These are phyloP conservation scores for Wallacemonas sp. DNA, from an alignment of 208 protist species.

Conservation along the genomic window DNA sequence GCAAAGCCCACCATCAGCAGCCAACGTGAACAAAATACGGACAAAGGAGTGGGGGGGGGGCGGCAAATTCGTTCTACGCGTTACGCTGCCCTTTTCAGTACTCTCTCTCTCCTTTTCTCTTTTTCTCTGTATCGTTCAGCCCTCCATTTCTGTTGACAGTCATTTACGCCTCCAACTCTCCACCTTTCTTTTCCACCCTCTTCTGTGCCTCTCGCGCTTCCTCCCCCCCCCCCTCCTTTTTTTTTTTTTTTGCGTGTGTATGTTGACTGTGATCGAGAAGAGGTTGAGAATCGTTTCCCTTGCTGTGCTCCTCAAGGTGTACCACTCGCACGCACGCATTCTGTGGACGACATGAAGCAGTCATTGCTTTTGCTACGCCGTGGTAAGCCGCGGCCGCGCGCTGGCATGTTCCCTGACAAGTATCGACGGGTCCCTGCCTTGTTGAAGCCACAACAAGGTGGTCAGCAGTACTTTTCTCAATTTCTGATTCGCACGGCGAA, in stretches of 20 bases:
- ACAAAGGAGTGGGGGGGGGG: no score
- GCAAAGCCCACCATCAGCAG: no score
- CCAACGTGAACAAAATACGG: no score
- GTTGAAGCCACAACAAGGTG: conserved; percentile 84
- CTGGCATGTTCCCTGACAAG: conserved; percentile 84
- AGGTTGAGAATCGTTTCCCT: no score
- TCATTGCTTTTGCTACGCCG: conserved; percentile 54
- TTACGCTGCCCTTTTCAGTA: conserved; percentile 6
- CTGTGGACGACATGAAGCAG: conserved; percentile 1
- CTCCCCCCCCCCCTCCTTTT: conserved; percentile 13
- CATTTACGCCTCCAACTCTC: no score
- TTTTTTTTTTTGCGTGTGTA: background rate
- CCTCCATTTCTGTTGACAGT: no score
- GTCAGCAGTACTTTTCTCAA: conserved; percentile 82
- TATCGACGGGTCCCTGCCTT: conserved; percentile 77
- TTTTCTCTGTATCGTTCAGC: conserved; percentile 12
- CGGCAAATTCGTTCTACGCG: no score
- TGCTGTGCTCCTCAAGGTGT: no score
- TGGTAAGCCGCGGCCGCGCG: conserved; percentile 81
- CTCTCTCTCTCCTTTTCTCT: conserved; percentile 6
- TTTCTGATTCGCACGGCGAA: conserved; percentile 80
- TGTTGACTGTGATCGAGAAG: no score
- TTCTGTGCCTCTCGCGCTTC: no score
- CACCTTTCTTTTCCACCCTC: no score
- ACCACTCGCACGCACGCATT: no score